Evolutionary conservation across 2,329 filamentous ascomycete genomes (phyloP).

Genomic region (Dothistroma pini): DNA sequence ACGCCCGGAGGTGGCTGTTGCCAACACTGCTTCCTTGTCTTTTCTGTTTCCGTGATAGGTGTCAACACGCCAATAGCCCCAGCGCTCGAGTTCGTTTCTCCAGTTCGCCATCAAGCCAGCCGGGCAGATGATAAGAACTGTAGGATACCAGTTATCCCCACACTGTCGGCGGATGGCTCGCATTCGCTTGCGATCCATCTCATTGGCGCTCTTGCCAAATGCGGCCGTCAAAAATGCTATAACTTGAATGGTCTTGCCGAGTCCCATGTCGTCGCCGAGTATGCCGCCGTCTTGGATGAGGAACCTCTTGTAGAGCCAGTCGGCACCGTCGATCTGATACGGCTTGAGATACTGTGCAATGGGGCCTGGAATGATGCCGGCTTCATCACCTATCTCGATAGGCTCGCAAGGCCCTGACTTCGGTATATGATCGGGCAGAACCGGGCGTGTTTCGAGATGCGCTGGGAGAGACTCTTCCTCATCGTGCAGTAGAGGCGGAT

Average conservation of each 20-base stretch:
- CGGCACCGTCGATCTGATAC: slow-evolving; percentile 82
- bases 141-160: slow-evolving; percentile 70
- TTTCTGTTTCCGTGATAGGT: slow-evolving; percentile 63
- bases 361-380: slow-evolving; percentile 77
- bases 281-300: slow-evolving; percentile 89
- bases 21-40: slow-evolving; percentile 40
- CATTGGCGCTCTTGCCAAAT: slow-evolving; percentile 91
- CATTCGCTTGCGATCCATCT: slow-evolving; percentile 81
- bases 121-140: slow-evolving; percentile 80
- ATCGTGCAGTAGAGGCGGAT: neutral
- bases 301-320: slow-evolving; percentile 83
- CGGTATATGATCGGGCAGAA: slow-evolving; percentile 59
- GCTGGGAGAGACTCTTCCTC: neutral
- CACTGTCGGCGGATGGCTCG: slow-evolving; percentile 69
- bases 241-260: slow-evolving; percentile 96
- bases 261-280: slow-evolving; percentile 93
- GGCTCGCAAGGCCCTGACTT: slow-evolving; percentile 67
- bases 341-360: slow-evolving; percentile 89
- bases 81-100: slow-evolving; percentile 77
- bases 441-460: slow-evolving; percentile 44
- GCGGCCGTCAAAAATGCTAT: slow-evolving; percentile 86
- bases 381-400: slow-evolving; percentile 69
- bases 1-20: slow-evolving; percentile 67
- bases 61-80: slow-evolving; percentile 95
- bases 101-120: slow-evolving; percentile 88